phyloP scores from a whole-genome alignment of 495 filamentous ascomycete species.

The Daldinia childiae region DNA sequence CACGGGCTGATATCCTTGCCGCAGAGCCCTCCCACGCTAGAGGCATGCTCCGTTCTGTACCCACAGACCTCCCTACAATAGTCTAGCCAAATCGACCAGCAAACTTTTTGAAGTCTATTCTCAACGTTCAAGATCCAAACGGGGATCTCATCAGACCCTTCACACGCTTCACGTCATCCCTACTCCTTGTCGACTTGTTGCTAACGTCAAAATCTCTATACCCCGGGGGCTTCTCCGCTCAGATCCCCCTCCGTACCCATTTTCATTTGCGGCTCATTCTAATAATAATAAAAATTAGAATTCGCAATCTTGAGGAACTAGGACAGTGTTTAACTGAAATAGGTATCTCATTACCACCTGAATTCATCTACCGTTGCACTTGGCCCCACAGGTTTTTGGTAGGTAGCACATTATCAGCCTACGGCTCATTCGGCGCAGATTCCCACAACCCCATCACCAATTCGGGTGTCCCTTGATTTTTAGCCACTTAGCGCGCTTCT shows the following conservation, averaged over 20 bases:
- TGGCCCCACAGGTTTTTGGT: constrained; percentile 44
- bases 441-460: constrained; percentile 48
- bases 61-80: constrained; percentile 42
- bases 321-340: constrained; percentile 21
- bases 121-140: constrained; percentile 28
- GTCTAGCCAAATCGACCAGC: constrained; percentile 40
- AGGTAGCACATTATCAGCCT: constrained; percentile 59
- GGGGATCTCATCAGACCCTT: constrained; percentile 32
- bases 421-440: constrained; percentile 60
- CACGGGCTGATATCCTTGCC: constrained; percentile 48
- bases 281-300: constrained; percentile 6
- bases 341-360: constrained; percentile 39
- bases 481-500: constrained; percentile 32
- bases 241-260: constrained; percentile 36
- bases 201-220: constrained; percentile 33
- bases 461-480: constrained; percentile 32
- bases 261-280: constrained; percentile 45
- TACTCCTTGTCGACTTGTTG: constrained; percentile 38
- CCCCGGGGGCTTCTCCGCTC: constrained; percentile 27
- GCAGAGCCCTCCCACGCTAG: constrained; percentile 47
- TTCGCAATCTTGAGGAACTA: constrained; percentile 33
- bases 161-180: constrained; percentile 43
- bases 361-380: constrained; percentile 42
- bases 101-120: constrained; percentile 42
- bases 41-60: constrained; percentile 34